Evolutionary conservation across 305 asterid species (phyloP), one percentile per base, ranked within the genome.

Genomic region (Fraxinus dipetala): DNA sequence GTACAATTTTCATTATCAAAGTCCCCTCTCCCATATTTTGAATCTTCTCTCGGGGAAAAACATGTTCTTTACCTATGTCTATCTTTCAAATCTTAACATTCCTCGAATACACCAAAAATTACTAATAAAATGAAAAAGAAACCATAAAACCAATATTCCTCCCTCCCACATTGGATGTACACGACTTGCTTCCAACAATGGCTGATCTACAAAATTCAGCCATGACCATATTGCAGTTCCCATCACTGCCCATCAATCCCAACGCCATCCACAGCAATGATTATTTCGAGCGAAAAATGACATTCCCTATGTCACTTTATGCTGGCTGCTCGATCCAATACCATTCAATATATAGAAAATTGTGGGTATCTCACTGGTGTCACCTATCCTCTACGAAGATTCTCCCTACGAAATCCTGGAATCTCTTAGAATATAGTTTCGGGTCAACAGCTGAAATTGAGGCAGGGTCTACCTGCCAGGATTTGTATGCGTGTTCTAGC

Each of bases 391-490:
- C 98, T 0, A 88, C 70, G 67, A 96, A 96, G 79, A 81, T 89
- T 85, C 97, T 91, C 63, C 98, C 94, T 24, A 93, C 89, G 83
- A 94, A 96, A 80, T 96, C 97, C 3, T 93, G 97, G 59, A 94
- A 96, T 82, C 99, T 91, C 87, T 88, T 93, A 3, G 99, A 93
- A 79, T 96, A 96, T 26, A 88, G 86, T 84, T 94, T 96, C 0
- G 99, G 99, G 48, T 96, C 99, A 1, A 96, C 99, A 11, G 97
- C 99, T 67, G 99, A 96, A 32, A 96, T 96, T 2, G 98, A 94
- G 78, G 93, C 67, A 0, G 99, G 84, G 81, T 96, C 97, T 2
- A 86, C 97, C 81, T 94, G 98, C 28, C 93, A 86, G 24, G 99
- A 96, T 81, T 96, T 96, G 90, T 96, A 96, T 5, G 97, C 98